Conservation (phyloP, 2,329 filamentous ascomycete genomes). For the Fusarium acutatum region DNA sequence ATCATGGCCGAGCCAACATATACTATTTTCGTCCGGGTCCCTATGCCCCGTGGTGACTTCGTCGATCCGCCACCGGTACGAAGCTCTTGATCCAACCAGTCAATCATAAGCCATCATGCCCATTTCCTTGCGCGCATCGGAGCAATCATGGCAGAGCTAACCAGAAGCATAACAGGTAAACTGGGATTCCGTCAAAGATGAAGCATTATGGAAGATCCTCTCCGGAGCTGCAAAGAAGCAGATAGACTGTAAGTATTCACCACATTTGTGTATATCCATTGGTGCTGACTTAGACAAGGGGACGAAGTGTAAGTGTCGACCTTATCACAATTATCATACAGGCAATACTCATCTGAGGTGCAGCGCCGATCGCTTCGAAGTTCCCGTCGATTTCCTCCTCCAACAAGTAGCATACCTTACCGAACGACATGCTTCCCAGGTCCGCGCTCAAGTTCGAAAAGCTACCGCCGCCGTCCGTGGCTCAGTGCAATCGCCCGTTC, state of each 20-base stretch:
- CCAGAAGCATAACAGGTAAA: slow-evolving; percentile 67
- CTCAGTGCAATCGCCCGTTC: slow-evolving; percentile 66
- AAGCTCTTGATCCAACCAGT: slow-evolving; percentile 15
- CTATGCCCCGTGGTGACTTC: slow-evolving; percentile 86
- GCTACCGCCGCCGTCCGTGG: slow-evolving; percentile 67
- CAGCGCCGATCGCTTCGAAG: slow-evolving; percentile 80
- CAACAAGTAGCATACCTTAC: slow-evolving; percentile 95
- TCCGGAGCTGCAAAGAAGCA: slow-evolving; percentile 83
- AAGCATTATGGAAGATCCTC: slow-evolving; percentile 87
- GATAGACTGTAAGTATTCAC: slow-evolving; percentile 77
- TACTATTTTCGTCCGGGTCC: slow-evolving; percentile 89
- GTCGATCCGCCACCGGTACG: slow-evolving; percentile 86
- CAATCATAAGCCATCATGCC: slow-evolving; percentile 22
- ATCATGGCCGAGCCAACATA: slow-evolving; percentile 63
- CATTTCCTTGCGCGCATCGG: slow-evolving; percentile 17
- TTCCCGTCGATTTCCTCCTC: slow-evolving; percentile 86
- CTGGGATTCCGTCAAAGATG: slow-evolving; percentile 89
- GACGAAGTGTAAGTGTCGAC: slow-evolving; percentile 71
- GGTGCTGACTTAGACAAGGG: slow-evolving; percentile 61
- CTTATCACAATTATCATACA: slow-evolving; percentile 8
- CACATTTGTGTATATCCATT: background rate
- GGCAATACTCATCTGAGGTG: slow-evolving; percentile 34
- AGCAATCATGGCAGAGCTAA: slow-evolving; percentile 34
- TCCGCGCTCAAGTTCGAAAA: slow-evolving; percentile 88
- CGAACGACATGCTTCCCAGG: slow-evolving; percentile 88